A percentile compares a stretch with the other conserved stretches of the same genome.
These are phyloP conservation scores for Turritis glabra DNA, from an alignment of 345 rosid genomes.

Conservation along the genomic window DNA sequence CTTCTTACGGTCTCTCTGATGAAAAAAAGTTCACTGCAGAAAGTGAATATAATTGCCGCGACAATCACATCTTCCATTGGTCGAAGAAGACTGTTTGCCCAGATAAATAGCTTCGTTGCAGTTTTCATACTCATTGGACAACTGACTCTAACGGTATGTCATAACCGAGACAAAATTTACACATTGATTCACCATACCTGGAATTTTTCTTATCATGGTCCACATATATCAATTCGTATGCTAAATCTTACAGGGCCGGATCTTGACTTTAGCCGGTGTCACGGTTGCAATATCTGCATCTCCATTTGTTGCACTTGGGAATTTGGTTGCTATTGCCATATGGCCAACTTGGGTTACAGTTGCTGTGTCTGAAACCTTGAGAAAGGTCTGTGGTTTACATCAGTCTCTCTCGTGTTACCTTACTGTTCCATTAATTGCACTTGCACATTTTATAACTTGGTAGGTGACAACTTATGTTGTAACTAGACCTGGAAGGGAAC, in stretches of 20 bases:
- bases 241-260: constrained; percentile 59
- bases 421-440: constrained; percentile 4
- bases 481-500: constrained; percentile 92
- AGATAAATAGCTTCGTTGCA: constrained; percentile 95
- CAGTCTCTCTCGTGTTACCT: background rate
- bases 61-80: constrained; percentile 75
- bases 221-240: background rate
- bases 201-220: background rate
- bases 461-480: constrained; percentile 88
- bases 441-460: constrained; percentile 13
- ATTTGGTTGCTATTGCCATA: constrained; percentile 70
- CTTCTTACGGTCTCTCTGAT: background rate
- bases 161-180: background rate
- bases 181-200: background rate
- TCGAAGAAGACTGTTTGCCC: constrained; percentile 81
- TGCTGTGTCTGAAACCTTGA: constrained; percentile 79
- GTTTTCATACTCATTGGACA: constrained; percentile 90
- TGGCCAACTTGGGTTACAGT: constrained; percentile 90
- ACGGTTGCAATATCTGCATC: constrained; percentile 77
- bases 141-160: constrained; percentile 75
- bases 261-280: constrained; percentile 83
- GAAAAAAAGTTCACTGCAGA: constrained; percentile 50
- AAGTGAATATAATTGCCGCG: constrained; percentile 81
- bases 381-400: constrained; percentile 61
- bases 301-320: constrained; percentile 67